phyloP scores from a whole-genome alignment of 2,329 filamentous ascomycete species.

The Ceratocystis papillata region DNA sequence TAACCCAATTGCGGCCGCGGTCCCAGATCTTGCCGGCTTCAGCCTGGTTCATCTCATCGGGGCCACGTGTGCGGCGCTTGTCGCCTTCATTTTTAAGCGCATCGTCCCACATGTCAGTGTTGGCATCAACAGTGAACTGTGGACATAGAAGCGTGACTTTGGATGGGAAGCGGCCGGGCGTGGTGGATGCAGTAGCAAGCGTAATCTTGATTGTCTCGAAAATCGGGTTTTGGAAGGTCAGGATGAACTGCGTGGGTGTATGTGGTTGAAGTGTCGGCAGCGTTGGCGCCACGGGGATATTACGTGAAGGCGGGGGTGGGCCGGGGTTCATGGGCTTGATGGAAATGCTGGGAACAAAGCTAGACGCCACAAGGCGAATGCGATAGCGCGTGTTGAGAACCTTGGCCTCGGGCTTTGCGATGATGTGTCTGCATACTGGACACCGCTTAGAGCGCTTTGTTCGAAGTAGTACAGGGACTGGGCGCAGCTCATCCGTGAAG shows the following conservation, averaged over 20 bases:
- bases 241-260: conserved; percentile 62
- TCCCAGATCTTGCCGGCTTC: conserved; percentile 97
- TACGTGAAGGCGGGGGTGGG: conserved; percentile 23
- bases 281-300: conserved; percentile 25
- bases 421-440: conserved; percentile 82
- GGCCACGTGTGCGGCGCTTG: conserved; percentile 34
- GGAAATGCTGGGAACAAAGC: conserved; percentile 74
- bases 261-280: conserved; percentile 42
- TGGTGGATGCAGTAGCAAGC: conserved; percentile 70
- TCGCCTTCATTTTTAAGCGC: conserved; percentile 50
- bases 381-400: conserved; percentile 81
- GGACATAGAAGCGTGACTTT: conserved; percentile 88
- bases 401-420: conserved; percentile 88
- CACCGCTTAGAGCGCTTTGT: conserved; percentile 94
- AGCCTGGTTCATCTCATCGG: conserved; percentile 32
- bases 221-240: conserved; percentile 87
- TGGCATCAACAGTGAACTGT: conserved; percentile 86
- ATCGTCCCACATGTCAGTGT: conserved; percentile 81
- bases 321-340: conserved; percentile 48
- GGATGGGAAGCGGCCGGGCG: conserved; percentile 63
- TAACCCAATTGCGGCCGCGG: conserved; percentile 85
- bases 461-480: conserved; percentile 69
- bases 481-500: conserved; percentile 65
- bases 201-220: conserved; percentile 85
- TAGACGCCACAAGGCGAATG: conserved; percentile 78